phyloP scores from a whole-genome alignment of 805 yeast species.

The Brettanomyces custersianus region DNA sequence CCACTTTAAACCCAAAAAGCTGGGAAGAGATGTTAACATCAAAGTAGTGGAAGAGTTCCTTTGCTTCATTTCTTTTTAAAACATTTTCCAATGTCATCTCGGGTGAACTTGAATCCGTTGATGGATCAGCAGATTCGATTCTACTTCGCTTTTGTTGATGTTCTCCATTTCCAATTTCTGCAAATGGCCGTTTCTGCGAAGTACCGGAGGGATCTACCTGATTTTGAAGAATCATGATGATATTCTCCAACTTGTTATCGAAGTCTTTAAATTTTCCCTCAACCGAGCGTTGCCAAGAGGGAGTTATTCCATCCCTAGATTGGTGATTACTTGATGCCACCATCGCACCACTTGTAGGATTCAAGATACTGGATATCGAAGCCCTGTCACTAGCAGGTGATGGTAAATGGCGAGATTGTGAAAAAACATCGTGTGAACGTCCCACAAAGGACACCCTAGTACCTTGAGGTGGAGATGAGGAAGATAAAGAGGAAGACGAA shows the following conservation, averaged over 20 bases:
- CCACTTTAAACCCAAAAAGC: constrained; percentile 54
- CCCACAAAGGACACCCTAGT: too few species aligned
- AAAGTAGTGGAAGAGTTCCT: constrained; percentile 42
- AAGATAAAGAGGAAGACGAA: not conserved
- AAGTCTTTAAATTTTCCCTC: constrained; percentile 31
- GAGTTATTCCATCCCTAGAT: not conserved
- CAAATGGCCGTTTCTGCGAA: not conserved
- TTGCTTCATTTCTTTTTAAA: constrained; percentile 25
- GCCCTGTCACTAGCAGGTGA: not conserved
- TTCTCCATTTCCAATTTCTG: not conserved
- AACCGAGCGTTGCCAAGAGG: constrained; percentile 27
- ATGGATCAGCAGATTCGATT: not conserved
- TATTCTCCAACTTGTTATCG: constrained; percentile 30
- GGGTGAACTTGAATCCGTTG: not conserved
- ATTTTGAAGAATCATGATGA: constrained; percentile 22
- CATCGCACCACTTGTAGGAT: not conserved
- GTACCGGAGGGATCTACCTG: not conserved
- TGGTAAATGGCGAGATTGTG: not conserved
- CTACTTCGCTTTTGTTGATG: not conserved
- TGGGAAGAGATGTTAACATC: constrained; percentile 51
- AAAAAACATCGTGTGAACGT: too few species aligned
- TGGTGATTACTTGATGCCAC: not conserved
- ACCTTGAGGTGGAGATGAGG: not conserved
- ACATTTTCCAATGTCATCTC: constrained; percentile 11
- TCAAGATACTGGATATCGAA: constrained; percentile 2